Base-by-base conservation (phyloP, 2,329 filamentous ascomycete genomes). In the Claviceps quebecensis region DNA sequence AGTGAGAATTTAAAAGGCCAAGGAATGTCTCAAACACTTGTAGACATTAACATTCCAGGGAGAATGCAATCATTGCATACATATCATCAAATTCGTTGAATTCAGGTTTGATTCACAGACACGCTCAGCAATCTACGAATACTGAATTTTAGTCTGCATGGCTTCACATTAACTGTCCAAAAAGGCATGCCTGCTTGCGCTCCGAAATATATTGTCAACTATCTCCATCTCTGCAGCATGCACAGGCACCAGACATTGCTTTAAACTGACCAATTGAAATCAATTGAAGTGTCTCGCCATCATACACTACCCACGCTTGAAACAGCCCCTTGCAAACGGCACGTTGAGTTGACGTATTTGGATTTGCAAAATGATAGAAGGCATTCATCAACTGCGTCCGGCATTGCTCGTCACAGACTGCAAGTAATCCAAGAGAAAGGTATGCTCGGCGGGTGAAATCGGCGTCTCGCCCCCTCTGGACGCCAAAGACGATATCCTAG, bases 351-450 rank as follows among this genome's bases (percentile, higher is more conserved):
- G n/a, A 4, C n/a, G 17, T n/a, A 17, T 14, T 44, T 6, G 6
- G 6, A 23, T 26, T 14, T 16, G n/a, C 4, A 5, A 23, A 47
- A 19, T 16, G 26, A 29, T 16, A 17, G 13, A 11, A 38, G 17
- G 14, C 34, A n/a, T 17, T 4, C 9, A 11, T 45, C 23, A 52
- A 63, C 53, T 69, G 40, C 65, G 63, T 22, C 62, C 62, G n/a
- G 63, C 62, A 44, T 60, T 69, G 38, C 69, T 68, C 11, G 73
- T 72, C 2, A 73, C 70, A 26, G 72, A 72, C 56, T 87, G 79
- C 59, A 94, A 68, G 62, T 88, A 93, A 9, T 78, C 83, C 49
- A 93, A 72, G 61, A 94, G 68, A 59, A 93, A 93, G 16, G 75
- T 82, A 61, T 86, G 83, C 58, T 93, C 83, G 0, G 80, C 83